Percentiles rank a stretch among this genome's conserved stretches.
Evolutionary conservation across 169 alveolate genomes (phyloP).

Genomic region (Plasmodium vinckei): DNA sequence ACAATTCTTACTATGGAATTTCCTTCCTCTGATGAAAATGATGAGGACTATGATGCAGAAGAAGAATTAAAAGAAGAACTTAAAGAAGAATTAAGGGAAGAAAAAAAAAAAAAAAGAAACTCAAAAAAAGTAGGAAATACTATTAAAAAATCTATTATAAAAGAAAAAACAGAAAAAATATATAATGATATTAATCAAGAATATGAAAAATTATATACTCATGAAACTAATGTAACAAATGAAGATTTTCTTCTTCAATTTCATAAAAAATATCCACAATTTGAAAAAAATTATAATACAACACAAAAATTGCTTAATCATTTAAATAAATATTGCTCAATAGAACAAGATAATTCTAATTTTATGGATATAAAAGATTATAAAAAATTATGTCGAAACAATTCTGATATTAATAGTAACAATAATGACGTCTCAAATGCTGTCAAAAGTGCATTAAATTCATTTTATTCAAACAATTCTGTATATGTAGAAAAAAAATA

Average conservation of each 20-base stretch:
- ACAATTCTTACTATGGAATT: conserved; percentile 66
- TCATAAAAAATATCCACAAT: conserved; percentile 61
- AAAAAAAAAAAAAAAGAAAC: conserved; percentile 5
- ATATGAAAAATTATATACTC: conserved; percentile 44
- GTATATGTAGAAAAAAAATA: conserved; percentile 51
- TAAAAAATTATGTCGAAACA: conserved; percentile 23
- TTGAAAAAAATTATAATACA: conserved; percentile 41
- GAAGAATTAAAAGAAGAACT: conserved; percentile 30
- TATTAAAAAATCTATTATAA: conserved; percentile 37
- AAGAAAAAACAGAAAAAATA: conserved; percentile 67
- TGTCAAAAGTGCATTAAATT: conserved; percentile 40
- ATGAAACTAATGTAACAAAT: conserved; percentile 20
- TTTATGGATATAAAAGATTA: conserved; percentile 1
- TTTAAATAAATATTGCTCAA: conserved; percentile 38
- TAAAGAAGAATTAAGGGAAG: conserved; percentile 14
- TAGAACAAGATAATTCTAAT: conserved; percentile 3
- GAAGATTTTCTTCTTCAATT: conserved; percentile 60
- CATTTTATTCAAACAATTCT: conserved; percentile 49
- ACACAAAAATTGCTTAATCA: conserved; percentile 23
- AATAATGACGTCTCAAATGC: conserved; percentile 5
- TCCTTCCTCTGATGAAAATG: conserved; percentile 63
- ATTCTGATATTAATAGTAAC: neutral
- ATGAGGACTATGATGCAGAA: conserved; percentile 52
- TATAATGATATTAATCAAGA: conserved; percentile 45
- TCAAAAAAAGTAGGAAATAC: conserved; percentile 8